These are phyloP conservation scores for Priceomyces castillae DNA, from an alignment of 805 yeast species.

Conservation along the genomic window DNA sequence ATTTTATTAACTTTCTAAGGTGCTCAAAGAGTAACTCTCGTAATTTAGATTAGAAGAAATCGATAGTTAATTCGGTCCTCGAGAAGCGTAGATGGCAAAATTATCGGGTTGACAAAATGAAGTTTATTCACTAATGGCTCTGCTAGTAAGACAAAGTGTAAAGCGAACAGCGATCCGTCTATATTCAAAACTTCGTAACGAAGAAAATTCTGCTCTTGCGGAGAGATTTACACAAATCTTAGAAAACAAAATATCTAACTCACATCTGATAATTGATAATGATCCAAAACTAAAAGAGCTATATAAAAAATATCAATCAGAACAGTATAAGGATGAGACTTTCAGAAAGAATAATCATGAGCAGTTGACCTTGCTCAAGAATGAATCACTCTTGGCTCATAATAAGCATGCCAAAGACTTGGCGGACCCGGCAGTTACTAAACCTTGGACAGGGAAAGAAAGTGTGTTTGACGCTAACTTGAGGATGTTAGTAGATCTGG, in stretches of 20 bases:
- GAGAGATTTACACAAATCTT: conserved; percentile 34
- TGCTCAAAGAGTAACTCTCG: no score
- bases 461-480: conserved; percentile 22
- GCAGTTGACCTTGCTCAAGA: conserved; percentile 24
- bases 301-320: conserved; percentile 14
- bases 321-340: conserved; percentile 3
- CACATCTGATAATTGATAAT: conserved; percentile 13
- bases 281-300: conserved; percentile 18
- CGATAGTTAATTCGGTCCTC: no score
- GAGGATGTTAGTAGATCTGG: conserved; percentile 33
- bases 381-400: conserved; percentile 25
- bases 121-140: not conserved
- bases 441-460: conserved; percentile 36
- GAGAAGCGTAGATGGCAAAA: no score
- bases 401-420: conserved; percentile 31
- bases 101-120: no score
- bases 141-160: not conserved
- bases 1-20: no score
- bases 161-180: not conserved
- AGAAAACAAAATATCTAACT: conserved; percentile 22
- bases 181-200: conserved; percentile 4
- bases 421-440: conserved; percentile 14
- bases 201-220: conserved; percentile 24
- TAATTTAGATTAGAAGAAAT: no score
- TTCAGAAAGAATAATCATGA: conserved; percentile 13